Evolutionary conservation across 2,329 filamentous ascomycete species (phyloP), one percentile per base, ranked within the genome.

Genomic region (Aspergillus ustus): DNA sequence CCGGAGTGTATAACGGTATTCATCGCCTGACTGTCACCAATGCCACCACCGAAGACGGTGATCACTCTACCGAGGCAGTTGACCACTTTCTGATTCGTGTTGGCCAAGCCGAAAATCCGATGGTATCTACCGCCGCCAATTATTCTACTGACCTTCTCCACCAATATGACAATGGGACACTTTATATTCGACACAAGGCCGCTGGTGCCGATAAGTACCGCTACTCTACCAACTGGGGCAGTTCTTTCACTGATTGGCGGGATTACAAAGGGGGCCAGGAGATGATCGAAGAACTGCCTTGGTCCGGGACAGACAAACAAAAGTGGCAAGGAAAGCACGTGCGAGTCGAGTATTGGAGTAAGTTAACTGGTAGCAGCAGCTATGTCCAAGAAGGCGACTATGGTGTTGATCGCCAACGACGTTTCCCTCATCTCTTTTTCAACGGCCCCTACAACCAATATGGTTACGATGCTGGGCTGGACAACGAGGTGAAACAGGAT

Each of bases 401-500:
- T 20, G 77, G 73, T 25, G 77, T 75, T 45, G 75, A 72, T 7
- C 71, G 74, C 5, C 75, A 78, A 9, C 78, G 87, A 54, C 81
- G 84, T 31, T 87, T 86, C 69, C 87, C 87, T 5, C 87, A 89
- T 70, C 73, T 89, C 11, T 87, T 85, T 69, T 81, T 86, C 52
- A 85, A 89, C 53, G 88, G 87, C 1, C 79, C 81, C 0, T 89
- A 84, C 74, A 90, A 90, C 68, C 79, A 85, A 62, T 90, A 85
- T 68, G 87, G 87, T 15, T 89, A 83, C 68, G 87, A 90, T 69
- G 79, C 81, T 25, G 87, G 88, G 2, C 69, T 89, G 20, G 71
- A 78, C 2, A 87, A 87, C 58, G 65, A 75, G 6, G 83, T 89
- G 76, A 70, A 77, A 20, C 80, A 85, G 49, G 77, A 80, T 31